These are phyloP conservation scores for Schizonepeta tenuifolia DNA, from an alignment of 257 asterid genomes.

Conservation along the genomic window DNA sequence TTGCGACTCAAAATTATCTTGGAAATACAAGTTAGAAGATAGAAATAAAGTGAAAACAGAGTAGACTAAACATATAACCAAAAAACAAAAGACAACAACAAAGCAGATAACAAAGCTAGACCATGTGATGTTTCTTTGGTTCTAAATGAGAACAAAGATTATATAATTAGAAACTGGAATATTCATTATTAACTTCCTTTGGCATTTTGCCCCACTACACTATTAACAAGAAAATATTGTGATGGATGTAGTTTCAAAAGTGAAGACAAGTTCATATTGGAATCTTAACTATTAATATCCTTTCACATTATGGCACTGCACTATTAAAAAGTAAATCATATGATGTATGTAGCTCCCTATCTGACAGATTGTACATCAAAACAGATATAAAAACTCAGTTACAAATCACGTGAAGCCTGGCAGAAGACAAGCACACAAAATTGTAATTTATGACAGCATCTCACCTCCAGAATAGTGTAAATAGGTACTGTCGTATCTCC, in stretches of 20 bases:
- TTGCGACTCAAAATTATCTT: no score
- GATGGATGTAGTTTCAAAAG: no score
- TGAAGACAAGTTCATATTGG: no score
- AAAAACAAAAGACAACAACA: neutral
- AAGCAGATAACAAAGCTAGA: neutral
- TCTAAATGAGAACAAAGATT: neutral
- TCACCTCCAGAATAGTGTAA: slow-evolving; percentile 93
- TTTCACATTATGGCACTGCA: no score
- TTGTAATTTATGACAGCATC: slow-evolving; percentile 27
- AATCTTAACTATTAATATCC: no score
- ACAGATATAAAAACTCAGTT: slow-evolving; percentile 1
- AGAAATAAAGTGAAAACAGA: neutral
- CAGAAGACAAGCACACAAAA: slow-evolving; percentile 17
- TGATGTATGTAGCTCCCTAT: slow-evolving; percentile 8
- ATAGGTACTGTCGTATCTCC: slow-evolving; percentile 84
- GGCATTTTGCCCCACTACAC: slow-evolving; percentile 1
- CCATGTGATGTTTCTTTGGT: neutral
- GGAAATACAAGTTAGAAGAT: neutral
- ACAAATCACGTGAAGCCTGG: neutral
- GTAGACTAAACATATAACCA: neutral
- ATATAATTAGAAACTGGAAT: neutral
- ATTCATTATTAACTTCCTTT: neutral
- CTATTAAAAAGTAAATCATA: slow-evolving; percentile 4
- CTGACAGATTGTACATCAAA: neutral
- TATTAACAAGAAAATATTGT: neutral